phyloP scores from a whole-genome alignment of 495 filamentous ascomycete species.

The Penicillium taxi region DNA sequence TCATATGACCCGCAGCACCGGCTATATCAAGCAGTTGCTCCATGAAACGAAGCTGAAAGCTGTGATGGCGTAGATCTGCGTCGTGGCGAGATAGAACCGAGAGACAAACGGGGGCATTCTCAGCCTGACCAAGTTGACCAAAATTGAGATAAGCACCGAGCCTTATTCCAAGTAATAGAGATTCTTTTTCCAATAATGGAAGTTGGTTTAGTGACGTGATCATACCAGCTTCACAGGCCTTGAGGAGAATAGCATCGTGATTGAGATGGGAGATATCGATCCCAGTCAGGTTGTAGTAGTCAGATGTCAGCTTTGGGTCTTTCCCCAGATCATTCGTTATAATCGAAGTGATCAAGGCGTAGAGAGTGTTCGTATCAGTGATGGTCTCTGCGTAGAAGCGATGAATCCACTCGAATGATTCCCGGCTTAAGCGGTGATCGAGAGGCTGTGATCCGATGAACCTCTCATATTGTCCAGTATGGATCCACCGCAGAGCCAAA shows the following conservation, averaged over 20 bases:
- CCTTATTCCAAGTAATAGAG: slow-evolving; percentile 33
- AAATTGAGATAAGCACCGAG: slow-evolving; percentile 42
- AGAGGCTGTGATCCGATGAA: slow-evolving; percentile 11
- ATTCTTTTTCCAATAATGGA: slow-evolving; percentile 11
- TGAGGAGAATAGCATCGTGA: slow-evolving; percentile 30
- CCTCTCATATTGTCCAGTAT: slow-evolving; percentile 8
- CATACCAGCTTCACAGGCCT: slow-evolving; percentile 21
- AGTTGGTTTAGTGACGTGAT: slow-evolving; percentile 20
- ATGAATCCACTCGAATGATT: slow-evolving; percentile 18
- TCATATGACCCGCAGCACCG: slow-evolving; percentile 30
- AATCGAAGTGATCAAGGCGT: slow-evolving; percentile 27
- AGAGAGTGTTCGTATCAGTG: slow-evolving; percentile 18
- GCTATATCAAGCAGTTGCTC: slow-evolving; percentile 33
- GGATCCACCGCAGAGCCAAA: slow-evolving; percentile 15
- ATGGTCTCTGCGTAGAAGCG: slow-evolving; percentile 8
- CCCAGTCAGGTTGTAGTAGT: slow-evolving; percentile 20
- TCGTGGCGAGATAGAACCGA: slow-evolving; percentile 15
- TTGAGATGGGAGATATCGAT: slow-evolving; percentile 21
- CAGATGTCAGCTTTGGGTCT: slow-evolving; percentile 23
- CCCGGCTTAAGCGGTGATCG: slow-evolving; percentile 4
- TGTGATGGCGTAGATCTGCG: too few relatives aligned
- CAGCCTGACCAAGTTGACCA: slow-evolving; percentile 33
- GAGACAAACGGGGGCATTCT: slow-evolving; percentile 26
- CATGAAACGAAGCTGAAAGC: slow-evolving; percentile 30
- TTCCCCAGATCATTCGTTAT: slow-evolving; percentile 36